Base-by-base conservation (phyloP, 2,329 filamentous ascomycete genomes). In the Diatrype stigma region DNA sequence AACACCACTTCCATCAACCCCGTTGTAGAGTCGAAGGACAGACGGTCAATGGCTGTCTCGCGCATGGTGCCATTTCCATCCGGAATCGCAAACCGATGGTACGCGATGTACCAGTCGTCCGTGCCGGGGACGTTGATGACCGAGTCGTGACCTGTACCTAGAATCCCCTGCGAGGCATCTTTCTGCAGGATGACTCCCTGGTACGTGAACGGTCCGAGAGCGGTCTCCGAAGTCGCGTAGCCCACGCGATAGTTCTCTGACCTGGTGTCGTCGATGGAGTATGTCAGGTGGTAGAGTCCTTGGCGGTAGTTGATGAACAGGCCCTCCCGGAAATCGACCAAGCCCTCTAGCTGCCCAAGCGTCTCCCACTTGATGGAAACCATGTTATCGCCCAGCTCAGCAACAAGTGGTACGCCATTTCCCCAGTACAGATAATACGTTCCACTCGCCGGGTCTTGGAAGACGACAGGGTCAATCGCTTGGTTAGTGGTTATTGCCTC, bases 341-440 rank as follows among this genome's bases (percentile, higher is more conserved):
- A 63, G 0, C 74, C 74, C 0, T 59, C 49, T 45, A 73, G 62
- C 3, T 54, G 50, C 28, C 52, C 52, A 3, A 67, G 63, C 2
- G 72, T 73, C 45, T 63, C 49, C 54, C 63, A 40, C 42, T 73
- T 70, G 56, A 77, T 64, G 0, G 71, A 74, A 0, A 70, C 58
- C 75, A 78, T 77, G 59, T 77, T 70, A 22, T 75, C 70, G 32
- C 62, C 64, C 0, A 77, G 58, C 55, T 77, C 70, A 0, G 74
- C 75, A 16, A 70, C 60, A 0, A 77, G 50, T 0, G 73, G 68
- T 0, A 52, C 52, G 1, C 74, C 71, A 46, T 77, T 78, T 4
- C 84, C 84, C 67, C 85, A 86, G 64, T 84, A 86, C 6, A 87
- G 60, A 54, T 84, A 86, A 48, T 78, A 81, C 37, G 75, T 71